These are phyloP conservation scores for Phytopythium cucurbitacearum DNA, from an alignment of 352 stramenopile genomes.

Conservation along the genomic window DNA sequence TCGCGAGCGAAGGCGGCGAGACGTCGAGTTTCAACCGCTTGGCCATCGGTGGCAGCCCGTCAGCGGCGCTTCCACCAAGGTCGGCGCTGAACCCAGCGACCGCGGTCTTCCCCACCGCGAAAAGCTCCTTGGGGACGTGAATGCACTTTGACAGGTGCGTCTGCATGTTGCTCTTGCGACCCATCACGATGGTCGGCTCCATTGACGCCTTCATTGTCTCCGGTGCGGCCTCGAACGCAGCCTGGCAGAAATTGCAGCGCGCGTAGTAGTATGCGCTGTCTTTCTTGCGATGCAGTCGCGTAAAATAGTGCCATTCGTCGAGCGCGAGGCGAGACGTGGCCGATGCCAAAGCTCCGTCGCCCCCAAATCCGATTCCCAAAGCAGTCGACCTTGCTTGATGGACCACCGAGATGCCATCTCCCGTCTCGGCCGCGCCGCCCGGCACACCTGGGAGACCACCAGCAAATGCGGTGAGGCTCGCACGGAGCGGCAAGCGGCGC, in stretches of 20 bases:
- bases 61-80: slow-evolving; percentile 1
- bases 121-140: slow-evolving; percentile 53
- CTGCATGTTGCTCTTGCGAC: slow-evolving; percentile 82
- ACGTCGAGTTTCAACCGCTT: slow-evolving; percentile 18
- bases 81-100: slow-evolving; percentile 2
- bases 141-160: slow-evolving; percentile 76
- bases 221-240: slow-evolving; percentile 47
- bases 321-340: slow-evolving; percentile 42
- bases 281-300: slow-evolving; percentile 65
- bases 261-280: slow-evolving; percentile 74
- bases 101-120: slow-evolving; percentile 18
- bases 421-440: slow-evolving; percentile 7
- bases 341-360: background rate
- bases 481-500: slow-evolving; percentile 17
- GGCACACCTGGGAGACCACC: background rate
- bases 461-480: slow-evolving; percentile 13
- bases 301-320: slow-evolving; percentile 80
- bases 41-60: slow-evolving; percentile 8
- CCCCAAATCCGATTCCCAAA: background rate
- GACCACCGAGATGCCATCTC: background rate
- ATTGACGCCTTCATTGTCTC: slow-evolving; percentile 44
- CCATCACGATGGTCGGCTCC: slow-evolving; percentile 59
- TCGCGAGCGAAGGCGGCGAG: background rate
- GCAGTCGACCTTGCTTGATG: background rate
- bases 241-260: slow-evolving; percentile 78